Evolutionary conservation across 352 stramenopile genomes (phyloP), one percentile per base, ranked within the genome.

Genomic region (Blastocystis sp.): DNA sequence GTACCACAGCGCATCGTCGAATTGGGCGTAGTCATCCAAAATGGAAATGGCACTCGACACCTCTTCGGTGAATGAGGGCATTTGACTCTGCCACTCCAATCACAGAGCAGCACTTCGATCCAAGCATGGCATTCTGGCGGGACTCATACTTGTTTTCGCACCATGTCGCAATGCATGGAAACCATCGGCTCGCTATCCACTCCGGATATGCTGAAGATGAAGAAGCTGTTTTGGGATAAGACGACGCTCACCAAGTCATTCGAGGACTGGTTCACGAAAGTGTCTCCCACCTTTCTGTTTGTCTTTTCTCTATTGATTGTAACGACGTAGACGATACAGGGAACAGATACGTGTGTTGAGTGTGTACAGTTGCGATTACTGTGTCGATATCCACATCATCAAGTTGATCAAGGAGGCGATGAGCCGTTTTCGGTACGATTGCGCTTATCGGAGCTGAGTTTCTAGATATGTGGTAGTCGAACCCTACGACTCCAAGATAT

Each of bases 401-500:
- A 35, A 69, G 31, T 60, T 61, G 12, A 37, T 89, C 29, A 51
- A 79, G n/a, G 67, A 89, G 50, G 29, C 24, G 16, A 55, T 89
- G 41, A 55, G n/a, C n/a, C 79, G 79, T 78, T 89, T 79, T 65
- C 16, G 79, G 79, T 89, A 79, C 26, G 13, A 41, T 37, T 41
- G 29, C 6, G 26, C 10, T n/a, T 35, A 45, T 9, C 21, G 21
- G 31, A 61, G 59, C 13, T 79, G 33, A 51, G 35, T 26, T 13
- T 65, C 21, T 89, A 89, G 79, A 21, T 89, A 89, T 79, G 79
- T 89, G 21, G 51, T 77, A 24, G 60, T 89, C 24, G 79, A 89
- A 45, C 79, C 79, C 3, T 50, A 63, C 29, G 74, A 85, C 31
- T 33, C 74, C 12, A 63, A 41, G 29, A 2, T 69, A 31, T 85